Evolutionary conservation across 768 basidiomycete species (phyloP), one percentile per base, ranked within the genome.

Genomic region (Boletus rubroflammeus): DNA sequence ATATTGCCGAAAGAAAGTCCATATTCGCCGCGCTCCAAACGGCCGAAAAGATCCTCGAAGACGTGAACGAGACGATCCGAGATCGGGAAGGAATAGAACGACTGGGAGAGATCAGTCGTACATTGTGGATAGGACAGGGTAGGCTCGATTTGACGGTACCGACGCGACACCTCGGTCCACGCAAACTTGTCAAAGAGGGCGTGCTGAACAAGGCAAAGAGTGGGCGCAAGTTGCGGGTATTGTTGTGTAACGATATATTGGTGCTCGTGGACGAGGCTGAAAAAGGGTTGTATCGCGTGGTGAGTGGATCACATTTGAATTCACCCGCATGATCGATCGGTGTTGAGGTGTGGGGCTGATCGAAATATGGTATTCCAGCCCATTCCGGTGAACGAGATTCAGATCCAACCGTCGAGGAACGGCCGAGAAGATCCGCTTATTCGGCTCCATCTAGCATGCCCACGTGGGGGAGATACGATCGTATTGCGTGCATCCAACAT

Each of bases 71-170:
- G 66, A 77, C 84, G 2, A 90, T 98, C 26, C 79, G 95, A 5
- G 82, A 89, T 19, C 87, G 86, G 53, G 94, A 98, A 70, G 85
- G 87, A 1, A 71, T 76, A 9, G 90, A 91, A 59, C 81, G 87
- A n/a, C 75, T 99, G 2, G 78, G 77, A 43, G 75, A 73, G 23
- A 79, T 98, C 32, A 93, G 90, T 15, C 82, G 88, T 54, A 74
- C 89, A 62, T 75, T 98, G 5, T 94, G 90, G 86, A 85, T 98
- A 54, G 93, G 92, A 3, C 81, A 91, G 72, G 91, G 86, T 6
- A 85, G 88, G 17, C 81, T 97, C 21, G 93, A 98, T 67, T 73
- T 98, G n/a, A 94, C 92, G 0, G 90, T 88, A 0, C 88, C 91
- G 0, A 98, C 96, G 6, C 82, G 90, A 0, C 78, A 85, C 55